phyloP scores from a whole-genome alignment of 306 rosid species.

The Quercus mongolica region DNA sequence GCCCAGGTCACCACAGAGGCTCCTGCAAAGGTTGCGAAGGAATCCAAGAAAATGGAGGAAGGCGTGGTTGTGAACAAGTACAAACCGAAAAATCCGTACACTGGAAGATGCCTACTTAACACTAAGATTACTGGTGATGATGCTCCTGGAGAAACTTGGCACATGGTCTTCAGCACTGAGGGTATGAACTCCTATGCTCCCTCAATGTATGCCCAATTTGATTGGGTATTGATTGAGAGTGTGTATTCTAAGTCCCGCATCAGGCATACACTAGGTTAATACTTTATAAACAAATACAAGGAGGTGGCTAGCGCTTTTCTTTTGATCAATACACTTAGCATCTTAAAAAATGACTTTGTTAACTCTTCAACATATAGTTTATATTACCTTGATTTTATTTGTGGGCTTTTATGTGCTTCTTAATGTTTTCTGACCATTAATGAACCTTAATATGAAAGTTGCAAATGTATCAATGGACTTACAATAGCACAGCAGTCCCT shows the following conservation, averaged over 20 bases:
- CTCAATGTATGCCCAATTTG: not conserved
- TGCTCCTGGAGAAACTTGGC: slow-evolving; percentile 99
- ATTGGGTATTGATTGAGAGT: too few species aligned
- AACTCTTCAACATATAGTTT: not conserved
- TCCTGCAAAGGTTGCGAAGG: slow-evolving; percentile 77
- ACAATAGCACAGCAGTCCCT: not conserved
- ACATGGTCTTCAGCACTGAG: slow-evolving; percentile 97
- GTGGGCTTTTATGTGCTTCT: not conserved
- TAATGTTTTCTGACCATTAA: not conserved
- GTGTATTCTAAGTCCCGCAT: too few species aligned
- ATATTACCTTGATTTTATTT: not conserved
- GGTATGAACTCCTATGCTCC: slow-evolving; percentile 34
- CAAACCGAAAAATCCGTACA: slow-evolving; percentile 84
- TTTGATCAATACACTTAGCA: too few species aligned
- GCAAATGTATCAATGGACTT: not conserved
- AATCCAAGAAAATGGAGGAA: slow-evolving; percentile 84
- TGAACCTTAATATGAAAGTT: not conserved
- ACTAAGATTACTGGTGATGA: slow-evolving; percentile 98
- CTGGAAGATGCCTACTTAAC: slow-evolving; percentile 74
- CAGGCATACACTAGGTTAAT: too few species aligned
- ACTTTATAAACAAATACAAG: too few species aligned
- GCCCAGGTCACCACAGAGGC: slow-evolving; percentile 90
- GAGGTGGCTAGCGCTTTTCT: too few species aligned
- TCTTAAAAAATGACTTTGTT: not conserved
- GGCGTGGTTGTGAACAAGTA: slow-evolving; percentile 77